Evolutionary conservation across 2,329 filamentous ascomycete genomes (phyloP), one percentile per base, ranked within the genome.

Genomic region (Aspergillus sp.): DNA sequence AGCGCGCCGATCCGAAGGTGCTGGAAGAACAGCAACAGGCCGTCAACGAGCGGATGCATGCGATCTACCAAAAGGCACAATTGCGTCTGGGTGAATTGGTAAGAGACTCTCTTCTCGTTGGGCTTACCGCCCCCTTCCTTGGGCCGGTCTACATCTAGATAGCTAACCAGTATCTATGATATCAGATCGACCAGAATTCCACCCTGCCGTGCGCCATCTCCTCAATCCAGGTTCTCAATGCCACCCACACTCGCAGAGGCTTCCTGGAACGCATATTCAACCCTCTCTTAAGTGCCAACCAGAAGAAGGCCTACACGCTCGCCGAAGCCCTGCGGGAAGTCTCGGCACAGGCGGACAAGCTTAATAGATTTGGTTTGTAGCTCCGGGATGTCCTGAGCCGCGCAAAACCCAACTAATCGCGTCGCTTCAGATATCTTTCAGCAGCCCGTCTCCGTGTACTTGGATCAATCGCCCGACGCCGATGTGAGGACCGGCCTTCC

Each of bases 131-230:
- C 49, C 23, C 41, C 32, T 49, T n/a, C 32, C 47, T 50, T 44
- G 16, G 14, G 38, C 45, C 17, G 19, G 45, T 44, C 36, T 23
- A 31, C 10, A 25, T 31, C 21, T 16, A 29, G 16, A 50, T 29
- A 17, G 29, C 50, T 52, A 20, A 52, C 55, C 49, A 19, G 13
- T 46, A 20, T 50, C 17, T 47, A 55, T 57, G 40, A 49, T 49
- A 62, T 55, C 58, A 91, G 88, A 82, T 95, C 65, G 82, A 85
- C 60, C 83, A 88, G 73, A 96, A 97, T 71, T 87, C 88, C 60
- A 89, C 89, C 41, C 84, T 94, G 53, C 93, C 94, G 38, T 89
- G 94, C 64, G 90, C 91, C 13, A 87, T 99, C 69, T 89, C 89
- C 63, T 89, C 90, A 42, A 83, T 99, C 67, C 85, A 88, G 63